Evolutionary conservation across 1,139 yeast genomes (phyloP).

Genomic region (Hanseniaspora uvarum): DNA sequence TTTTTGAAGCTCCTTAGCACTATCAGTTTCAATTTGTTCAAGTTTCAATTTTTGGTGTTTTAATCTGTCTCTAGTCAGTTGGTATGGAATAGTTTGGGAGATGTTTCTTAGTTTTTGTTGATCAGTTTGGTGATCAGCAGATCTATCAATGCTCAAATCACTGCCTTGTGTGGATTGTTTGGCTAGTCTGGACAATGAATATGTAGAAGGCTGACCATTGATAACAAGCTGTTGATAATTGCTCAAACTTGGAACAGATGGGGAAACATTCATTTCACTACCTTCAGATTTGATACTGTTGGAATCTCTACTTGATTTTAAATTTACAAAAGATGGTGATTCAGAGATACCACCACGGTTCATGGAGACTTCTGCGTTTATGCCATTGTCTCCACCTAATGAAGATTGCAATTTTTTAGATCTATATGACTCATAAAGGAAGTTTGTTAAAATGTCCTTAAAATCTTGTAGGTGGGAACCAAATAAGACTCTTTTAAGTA

Average conservation of each 20-base stretch:
- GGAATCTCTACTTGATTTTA: conserved; percentile 1
- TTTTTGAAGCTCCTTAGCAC: conserved; percentile 60
- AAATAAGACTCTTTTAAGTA: conserved; percentile 55
- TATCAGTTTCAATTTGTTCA: conserved; percentile 67
- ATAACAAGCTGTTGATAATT: conserved; percentile 24
- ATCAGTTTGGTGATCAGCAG: background rate
- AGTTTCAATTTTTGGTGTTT: conserved; percentile 65
- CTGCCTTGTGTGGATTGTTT: background rate
- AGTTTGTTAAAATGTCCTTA: conserved; percentile 71
- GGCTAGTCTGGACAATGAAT: conserved; percentile 15
- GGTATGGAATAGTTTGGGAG: conserved; percentile 73
- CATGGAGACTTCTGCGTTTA: conserved; percentile 1
- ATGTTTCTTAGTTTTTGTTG: conserved; percentile 52
- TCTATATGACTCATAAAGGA: conserved; percentile 69
- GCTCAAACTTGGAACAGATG: conserved; percentile 31
- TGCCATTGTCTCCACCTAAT: conserved; percentile 20
- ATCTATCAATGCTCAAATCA: background rate
- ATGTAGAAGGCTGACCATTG: conserved; percentile 18
- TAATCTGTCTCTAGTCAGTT: conserved; percentile 63
- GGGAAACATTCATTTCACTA: background rate
- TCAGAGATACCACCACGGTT: conserved; percentile 31
- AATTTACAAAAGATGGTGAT: conserved; percentile 15
- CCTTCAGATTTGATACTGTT: background rate
- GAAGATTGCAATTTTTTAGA: conserved; percentile 50
- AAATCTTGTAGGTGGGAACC: conserved; percentile 72